Base-by-base conservation (phyloP, 306 rosid species). In the Cicer yamashitae region DNA sequence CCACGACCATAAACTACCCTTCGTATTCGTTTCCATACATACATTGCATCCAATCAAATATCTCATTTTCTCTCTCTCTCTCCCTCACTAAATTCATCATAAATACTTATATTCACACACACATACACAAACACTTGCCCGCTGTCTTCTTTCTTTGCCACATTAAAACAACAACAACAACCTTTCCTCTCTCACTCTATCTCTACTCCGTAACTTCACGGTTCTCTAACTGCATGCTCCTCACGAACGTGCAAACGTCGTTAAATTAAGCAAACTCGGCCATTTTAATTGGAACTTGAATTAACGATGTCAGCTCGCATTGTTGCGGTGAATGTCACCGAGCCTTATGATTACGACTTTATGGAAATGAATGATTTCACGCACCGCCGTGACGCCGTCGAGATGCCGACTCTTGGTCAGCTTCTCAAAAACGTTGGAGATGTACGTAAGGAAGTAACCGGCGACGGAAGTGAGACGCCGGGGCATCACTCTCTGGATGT, bases 351-450 rank as follows among this genome's bases (percentile, higher is more conserved):
- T 76, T 78, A 77, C 0, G 72, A 40, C 25, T 46, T 71, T 7
- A 71, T 86, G 81, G 97, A 90, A 56, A 84, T 86, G 2, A 47
- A 51, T 38, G 71, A 82, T 47, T 56, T 71, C 48, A 65, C 86
- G 3, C 83, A 71, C 80, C 46, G 78, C 22, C 62, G 78, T 18
- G 69, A 70, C 10, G 20, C 59, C 6, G 46, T 6, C 4, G 81
- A 85, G 2, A 82, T 88, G 8, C 92, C 91, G 1, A 87, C 97
- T 0, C 84, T 94, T 0, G 99, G 92, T 0, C 91, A 90, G 65
- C 93, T 92, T 4, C 84, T 94, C 20, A 92, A 90, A 71, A 85
- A 83, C 15, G 96, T 94, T 8, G 96, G 98, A 1, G 99, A 94
- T 1, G 92, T 72, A 0, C 53, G 80, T 0, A 92, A 88, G 17